Percentiles rank a stretch among this genome's conserved stretches.
phyloP scores from a whole-genome alignment of 2,329 filamentous ascomycete genomes.

The Colletotrichum siamense region DNA sequence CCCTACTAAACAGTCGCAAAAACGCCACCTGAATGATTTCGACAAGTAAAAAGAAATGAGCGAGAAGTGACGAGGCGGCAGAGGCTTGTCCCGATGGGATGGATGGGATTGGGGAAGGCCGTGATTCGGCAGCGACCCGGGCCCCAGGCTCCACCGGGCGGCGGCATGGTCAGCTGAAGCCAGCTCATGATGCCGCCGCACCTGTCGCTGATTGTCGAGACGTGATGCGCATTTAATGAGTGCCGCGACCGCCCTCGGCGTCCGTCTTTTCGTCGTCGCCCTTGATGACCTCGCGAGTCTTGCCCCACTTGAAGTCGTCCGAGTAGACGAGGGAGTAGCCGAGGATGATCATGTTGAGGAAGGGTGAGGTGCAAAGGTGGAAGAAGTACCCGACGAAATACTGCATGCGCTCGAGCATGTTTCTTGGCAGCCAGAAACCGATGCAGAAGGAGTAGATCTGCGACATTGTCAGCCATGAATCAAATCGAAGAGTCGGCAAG shows the following conservation, averaged over 20 bases:
- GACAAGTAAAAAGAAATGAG: not conserved
- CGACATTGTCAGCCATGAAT: not conserved
- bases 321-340: constrained; percentile 46
- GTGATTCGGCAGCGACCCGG: not conserved
- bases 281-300: constrained; percentile 44
- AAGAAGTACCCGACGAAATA: constrained; percentile 44
- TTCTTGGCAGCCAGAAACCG: constrained; percentile 46
- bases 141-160: not conserved
- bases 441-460: constrained; percentile 47
- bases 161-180: not conserved
- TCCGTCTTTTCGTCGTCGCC: constrained; percentile 27
- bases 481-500: not conserved
- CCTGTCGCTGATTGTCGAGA: constrained; percentile 20
- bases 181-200: not conserved
- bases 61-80: not conserved
- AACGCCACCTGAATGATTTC: constrained; percentile 17
- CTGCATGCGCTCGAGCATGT: constrained; percentile 39
- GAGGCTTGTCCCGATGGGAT: not conserved
- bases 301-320: constrained; percentile 53
- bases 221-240: constrained; percentile 10
- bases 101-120: not conserved
- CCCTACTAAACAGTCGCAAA: not conserved
- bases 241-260: constrained; percentile 24
- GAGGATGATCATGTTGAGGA: constrained; percentile 48
- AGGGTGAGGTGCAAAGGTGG: constrained; percentile 42